Evolutionary conservation across 495 filamentous ascomycete genomes (phyloP), one percentile per base, ranked within the genome.

Genomic region (Aeminium ludgeri): DNA sequence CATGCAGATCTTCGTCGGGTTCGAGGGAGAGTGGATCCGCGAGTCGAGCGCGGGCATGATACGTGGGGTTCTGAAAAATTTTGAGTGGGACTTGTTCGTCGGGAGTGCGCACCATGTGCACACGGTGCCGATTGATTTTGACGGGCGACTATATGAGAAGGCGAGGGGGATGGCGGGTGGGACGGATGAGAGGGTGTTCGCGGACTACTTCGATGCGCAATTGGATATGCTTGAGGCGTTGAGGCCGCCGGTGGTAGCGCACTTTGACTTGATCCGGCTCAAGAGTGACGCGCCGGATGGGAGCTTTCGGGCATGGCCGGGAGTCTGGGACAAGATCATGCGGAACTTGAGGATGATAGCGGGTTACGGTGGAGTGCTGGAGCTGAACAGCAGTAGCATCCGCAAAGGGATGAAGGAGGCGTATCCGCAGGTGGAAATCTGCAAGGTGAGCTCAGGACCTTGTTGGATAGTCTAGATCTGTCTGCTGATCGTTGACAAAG

Each of bases 21-120:
- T 95, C 58, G 91, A 97, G 57, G 69, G 70, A 41, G 91, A 97
- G 52, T 96, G 81, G 75, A 86, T 94, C 48, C 74, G 85, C 2
- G 70, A 75, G 0, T 64, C 64, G 11, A 86, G 82, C 38, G 54
- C 55, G 4, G 13, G 53, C 1, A 58, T 82, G 23, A 74, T 93
- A 35, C 43, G 62, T 7, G 43, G 52, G 7, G 71, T 91, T 0
- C 62, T 80, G 11, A 53, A 63, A 1, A 64, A 72, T 19, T 69
- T 79, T 38, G 58, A 62, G 12, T 69, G 91, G 43, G 86, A 96
- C 54, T 79, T 89, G 60, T 87, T 91, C 62, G 59, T 97, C 53
- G 89, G 91, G 15, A 86, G 80, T 1, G 67, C 96, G 20, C 89
- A 97, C 61, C 89, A 97, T 59, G 78, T 83, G 5, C 65, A 75